Conservation (phyloP, 257 asterid species). For the Echium plantagineum region DNA sequence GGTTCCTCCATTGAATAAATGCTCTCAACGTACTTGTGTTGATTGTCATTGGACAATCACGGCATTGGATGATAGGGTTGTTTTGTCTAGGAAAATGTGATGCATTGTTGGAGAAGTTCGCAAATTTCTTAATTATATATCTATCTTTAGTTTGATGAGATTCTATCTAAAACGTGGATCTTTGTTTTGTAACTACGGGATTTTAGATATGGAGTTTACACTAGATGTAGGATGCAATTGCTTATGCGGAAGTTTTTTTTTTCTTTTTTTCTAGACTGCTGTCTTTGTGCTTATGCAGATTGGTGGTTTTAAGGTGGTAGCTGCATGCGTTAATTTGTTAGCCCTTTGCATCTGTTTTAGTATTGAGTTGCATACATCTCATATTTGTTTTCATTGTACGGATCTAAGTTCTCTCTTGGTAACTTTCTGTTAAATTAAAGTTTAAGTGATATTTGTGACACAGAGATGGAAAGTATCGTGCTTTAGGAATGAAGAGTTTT, state of each 20-base stretch:
- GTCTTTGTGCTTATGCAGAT: background rate
- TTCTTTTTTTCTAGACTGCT: no score
- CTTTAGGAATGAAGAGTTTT: conserved; percentile 57
- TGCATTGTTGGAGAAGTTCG: background rate
- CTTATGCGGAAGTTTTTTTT: background rate
- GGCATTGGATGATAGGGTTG: background rate
- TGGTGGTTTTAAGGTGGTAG: background rate
- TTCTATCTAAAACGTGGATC: no score
- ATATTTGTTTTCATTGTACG: background rate
- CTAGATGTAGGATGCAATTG: background rate
- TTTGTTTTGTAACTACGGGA: no score
- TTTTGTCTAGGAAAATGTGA: no score
- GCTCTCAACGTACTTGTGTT: background rate
- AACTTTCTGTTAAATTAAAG: conserved; percentile 2
- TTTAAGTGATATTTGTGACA: conserved; percentile 14
- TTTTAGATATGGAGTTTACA: background rate
- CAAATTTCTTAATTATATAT: no score
- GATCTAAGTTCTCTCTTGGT: background rate
- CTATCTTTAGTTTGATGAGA: background rate
- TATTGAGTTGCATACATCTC: background rate
- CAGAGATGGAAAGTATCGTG: conserved; percentile 66
- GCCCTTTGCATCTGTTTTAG: background rate
- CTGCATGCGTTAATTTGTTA: no score
- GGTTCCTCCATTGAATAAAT: no score
- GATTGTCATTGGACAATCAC: background rate